Conservation (phyloP, 371 early-diverging fungal species). For the Mucor indicus region DNA sequence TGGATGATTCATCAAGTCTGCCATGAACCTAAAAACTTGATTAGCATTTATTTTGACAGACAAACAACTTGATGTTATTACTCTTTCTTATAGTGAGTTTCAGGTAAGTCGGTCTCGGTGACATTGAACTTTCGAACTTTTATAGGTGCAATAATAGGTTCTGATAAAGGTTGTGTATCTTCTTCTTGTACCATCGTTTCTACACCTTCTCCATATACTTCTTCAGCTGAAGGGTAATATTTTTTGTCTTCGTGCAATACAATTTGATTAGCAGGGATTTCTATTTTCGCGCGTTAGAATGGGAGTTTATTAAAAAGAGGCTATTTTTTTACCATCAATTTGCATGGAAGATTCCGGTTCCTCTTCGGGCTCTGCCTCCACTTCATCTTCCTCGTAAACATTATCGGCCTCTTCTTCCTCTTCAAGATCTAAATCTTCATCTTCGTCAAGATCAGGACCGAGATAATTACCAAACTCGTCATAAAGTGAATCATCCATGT, state of each 20-base stretch:
- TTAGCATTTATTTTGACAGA: no score
- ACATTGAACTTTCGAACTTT: constrained; percentile 83
- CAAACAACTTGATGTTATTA: constrained; percentile 23
- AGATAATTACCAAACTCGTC: constrained; percentile 99
- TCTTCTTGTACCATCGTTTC: constrained; percentile 97
- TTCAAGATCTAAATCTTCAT: constrained; percentile 39
- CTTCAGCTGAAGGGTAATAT: constrained; percentile 95
- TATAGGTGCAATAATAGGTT: constrained; percentile 93
- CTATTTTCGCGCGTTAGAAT: no score
- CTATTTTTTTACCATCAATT: constrained; percentile 31
- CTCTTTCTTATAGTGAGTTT: constrained; percentile 87
- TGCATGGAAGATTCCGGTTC: constrained; percentile 37
- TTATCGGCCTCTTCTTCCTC: constrained; percentile 38
- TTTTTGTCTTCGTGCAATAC: constrained; percentile 97
- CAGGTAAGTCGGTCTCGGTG: constrained; percentile 82
- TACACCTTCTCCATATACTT: constrained; percentile 95
- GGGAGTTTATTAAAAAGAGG: no score
- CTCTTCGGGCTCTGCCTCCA: constrained; percentile 29
- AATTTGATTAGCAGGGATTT: constrained; percentile 72
- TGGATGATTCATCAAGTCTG: constrained; percentile 83
- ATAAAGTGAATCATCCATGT: constrained; percentile 78
- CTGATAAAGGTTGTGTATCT: constrained; percentile 94
- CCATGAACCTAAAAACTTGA: constrained; percentile 72
- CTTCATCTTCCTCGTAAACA: constrained; percentile 42
- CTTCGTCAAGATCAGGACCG: constrained; percentile 86